Evolutionary conservation across 306 rosid genomes (phyloP).

Genomic region (Corylus americana): DNA sequence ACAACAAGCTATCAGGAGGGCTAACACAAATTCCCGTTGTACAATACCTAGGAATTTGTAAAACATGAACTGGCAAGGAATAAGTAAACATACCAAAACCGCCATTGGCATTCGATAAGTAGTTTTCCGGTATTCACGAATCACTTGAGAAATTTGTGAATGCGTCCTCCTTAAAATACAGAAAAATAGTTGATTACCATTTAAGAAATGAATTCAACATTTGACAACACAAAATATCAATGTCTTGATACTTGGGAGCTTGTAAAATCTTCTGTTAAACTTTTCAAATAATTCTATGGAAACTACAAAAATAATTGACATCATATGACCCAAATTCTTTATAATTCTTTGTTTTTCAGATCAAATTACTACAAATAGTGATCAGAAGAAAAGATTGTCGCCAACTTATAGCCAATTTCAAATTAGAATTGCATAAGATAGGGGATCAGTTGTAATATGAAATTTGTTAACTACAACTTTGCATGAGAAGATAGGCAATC

Average conservation of each 20-base stretch:
- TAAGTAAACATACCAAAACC: constrained; percentile 66
- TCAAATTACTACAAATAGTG: neutral
- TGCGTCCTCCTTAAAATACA: constrained; percentile 80
- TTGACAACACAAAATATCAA: constrained; percentile 4
- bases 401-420: neutral
- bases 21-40: no score
- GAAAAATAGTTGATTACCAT: constrained; percentile 11
- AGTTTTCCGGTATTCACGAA: constrained; percentile 82
- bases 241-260: neutral
- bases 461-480: neutral
- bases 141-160: constrained; percentile 86
- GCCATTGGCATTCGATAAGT: constrained; percentile 88
- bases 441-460: neutral
- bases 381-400: neutral
- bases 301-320: neutral
- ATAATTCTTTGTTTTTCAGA: neutral
- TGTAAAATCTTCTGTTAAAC: constrained; percentile 5
- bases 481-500: neutral
- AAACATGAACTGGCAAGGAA: constrained; percentile 15
- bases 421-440: neutral
- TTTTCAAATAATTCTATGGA: constrained; percentile 4
- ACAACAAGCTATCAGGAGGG: no score
- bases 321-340: neutral
- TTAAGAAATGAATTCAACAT: constrained; percentile 10
- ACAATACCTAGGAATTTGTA: neutral